phyloP scores from a whole-genome alignment of 176 grass and related monocot genomes.

The Microstegium vimineum region DNA sequence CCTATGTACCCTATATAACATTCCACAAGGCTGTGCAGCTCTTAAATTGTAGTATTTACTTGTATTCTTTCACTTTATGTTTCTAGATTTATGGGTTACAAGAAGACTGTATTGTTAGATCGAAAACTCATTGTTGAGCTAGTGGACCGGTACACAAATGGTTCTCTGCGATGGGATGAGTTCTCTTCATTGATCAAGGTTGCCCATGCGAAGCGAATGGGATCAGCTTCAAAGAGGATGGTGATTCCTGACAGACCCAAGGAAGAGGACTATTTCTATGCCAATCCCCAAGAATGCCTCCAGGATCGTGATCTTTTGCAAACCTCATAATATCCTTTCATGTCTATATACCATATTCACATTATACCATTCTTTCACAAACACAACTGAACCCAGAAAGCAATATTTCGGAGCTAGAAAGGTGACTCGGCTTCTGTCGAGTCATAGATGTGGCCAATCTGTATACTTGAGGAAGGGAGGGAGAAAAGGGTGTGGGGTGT shows the following conservation, averaged over 20 bases:
- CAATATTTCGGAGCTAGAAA: conserved; percentile 22
- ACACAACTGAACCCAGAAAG: conserved; percentile 12
- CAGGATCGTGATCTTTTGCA: conserved; percentile 28
- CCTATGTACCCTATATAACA: too few species aligned
- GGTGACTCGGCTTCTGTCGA: neutral
- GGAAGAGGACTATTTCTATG: conserved; percentile 96
- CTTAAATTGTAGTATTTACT: neutral
- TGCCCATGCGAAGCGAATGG: conserved; percentile 72
- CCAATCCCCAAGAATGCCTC: conserved; percentile 92
- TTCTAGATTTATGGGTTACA: conserved; percentile 84
- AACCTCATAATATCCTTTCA: conserved; percentile 33
- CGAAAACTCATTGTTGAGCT: conserved; percentile 77
- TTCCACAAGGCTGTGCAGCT: neutral
- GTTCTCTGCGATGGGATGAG: conserved; percentile 78
- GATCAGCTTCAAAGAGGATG: conserved; percentile 51
- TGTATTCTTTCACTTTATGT: neutral
- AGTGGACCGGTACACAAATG: conserved; percentile 63
- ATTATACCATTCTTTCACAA: conserved; percentile 38
- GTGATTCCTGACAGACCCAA: conserved; percentile 84
- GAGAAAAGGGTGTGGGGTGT: neutral
- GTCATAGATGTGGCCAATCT: conserved; percentile 1
- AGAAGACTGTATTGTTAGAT: conserved; percentile 76
- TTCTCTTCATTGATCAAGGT: conserved; percentile 74
- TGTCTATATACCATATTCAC: conserved; percentile 20
- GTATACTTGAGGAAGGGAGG: conserved; percentile 14